phyloP scores from a whole-genome alignment of 192 early-diverging fungal species.

The Ambispora gerdemannii region DNA sequence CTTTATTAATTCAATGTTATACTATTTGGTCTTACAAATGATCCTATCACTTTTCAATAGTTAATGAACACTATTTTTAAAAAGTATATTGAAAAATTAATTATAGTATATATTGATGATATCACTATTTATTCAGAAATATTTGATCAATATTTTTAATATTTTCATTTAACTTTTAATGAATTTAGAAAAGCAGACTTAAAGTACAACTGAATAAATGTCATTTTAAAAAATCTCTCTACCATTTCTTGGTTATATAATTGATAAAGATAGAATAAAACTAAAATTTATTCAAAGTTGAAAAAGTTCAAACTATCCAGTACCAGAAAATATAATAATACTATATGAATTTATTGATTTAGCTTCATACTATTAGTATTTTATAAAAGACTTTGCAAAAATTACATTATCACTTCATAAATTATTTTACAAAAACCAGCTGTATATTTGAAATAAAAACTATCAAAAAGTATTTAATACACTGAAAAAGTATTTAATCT shows the following conservation, averaged over 20 bases:
- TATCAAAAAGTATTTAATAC: neutral
- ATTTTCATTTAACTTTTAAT: neutral
- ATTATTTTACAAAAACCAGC: neutral
- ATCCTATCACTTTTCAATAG: too few species aligned
- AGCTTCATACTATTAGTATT: too few species aligned
- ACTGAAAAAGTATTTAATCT: neutral
- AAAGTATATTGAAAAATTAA: too few species aligned
- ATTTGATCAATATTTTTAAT: constrained; percentile 26
- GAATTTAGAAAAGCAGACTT: neutral
- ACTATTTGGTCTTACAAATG: too few species aligned
- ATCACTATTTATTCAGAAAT: constrained; percentile 34
- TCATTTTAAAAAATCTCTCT: neutral
- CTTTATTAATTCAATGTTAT: constrained; percentile 26
- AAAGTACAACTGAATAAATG: neutral
- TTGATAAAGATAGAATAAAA: neutral
- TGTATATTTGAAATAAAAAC: neutral
- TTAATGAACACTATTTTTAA: too few species aligned
- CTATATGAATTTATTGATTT: neutral
- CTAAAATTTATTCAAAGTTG: neutral
- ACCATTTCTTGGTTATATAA: neutral
- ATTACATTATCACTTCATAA: neutral
- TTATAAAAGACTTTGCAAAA: too few species aligned
- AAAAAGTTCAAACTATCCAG: neutral
- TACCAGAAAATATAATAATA: neutral
- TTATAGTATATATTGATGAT: too few species aligned